A percentile compares a stretch with the other conserved stretches of the same genome.
Evolutionary conservation across 2,329 filamentous ascomycete genomes (phyloP).

Genomic region (Fusarium algeriense): DNA sequence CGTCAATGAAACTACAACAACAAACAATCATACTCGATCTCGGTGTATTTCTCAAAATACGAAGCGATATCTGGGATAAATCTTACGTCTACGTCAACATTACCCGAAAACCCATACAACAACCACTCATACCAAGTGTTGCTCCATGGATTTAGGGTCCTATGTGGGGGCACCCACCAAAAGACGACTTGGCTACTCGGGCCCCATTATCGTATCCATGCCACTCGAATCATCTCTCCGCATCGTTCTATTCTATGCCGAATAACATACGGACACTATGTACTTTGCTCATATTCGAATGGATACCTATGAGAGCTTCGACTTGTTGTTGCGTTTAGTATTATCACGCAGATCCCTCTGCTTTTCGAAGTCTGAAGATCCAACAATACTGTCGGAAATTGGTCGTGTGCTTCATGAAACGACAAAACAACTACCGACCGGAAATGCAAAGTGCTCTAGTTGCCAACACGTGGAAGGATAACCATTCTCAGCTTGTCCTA

Average conservation of each 20-base stretch:
- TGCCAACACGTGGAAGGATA: slow-evolving; percentile 10
- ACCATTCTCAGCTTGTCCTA: slow-evolving; percentile 25
- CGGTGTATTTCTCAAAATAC: background rate
- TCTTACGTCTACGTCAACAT: slow-evolving; percentile 19
- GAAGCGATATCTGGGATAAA: background rate
- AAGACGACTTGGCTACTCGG: slow-evolving; percentile 9
- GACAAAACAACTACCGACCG: slow-evolving; percentile 11
- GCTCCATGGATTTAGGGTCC: slow-evolving; percentile 27
- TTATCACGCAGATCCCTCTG: background rate
- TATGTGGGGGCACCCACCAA: slow-evolving; percentile 33
- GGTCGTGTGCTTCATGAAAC: slow-evolving; percentile 10
- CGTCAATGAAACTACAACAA: background rate
- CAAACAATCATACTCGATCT: background rate
- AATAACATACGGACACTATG: slow-evolving; percentile 13
- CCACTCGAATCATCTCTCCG: slow-evolving; percentile 30
- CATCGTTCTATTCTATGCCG: slow-evolving; percentile 22
- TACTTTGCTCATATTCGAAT: slow-evolving; percentile 1
- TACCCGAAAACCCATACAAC: background rate
- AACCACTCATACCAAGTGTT: slow-evolving; percentile 14
- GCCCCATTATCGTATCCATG: slow-evolving; percentile 20
- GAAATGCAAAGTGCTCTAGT: slow-evolving; percentile 28
- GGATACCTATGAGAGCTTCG: slow-evolving; percentile 4
- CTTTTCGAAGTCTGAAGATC: too few species aligned
- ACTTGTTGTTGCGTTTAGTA: background rate
- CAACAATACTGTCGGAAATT: background rate